A percentile compares a stretch with the other conserved stretches of the same genome.
These are phyloP conservation scores for Tetrapisispora pingtungensis DNA, from an alignment of 805 yeast species.

Conservation along the genomic window DNA sequence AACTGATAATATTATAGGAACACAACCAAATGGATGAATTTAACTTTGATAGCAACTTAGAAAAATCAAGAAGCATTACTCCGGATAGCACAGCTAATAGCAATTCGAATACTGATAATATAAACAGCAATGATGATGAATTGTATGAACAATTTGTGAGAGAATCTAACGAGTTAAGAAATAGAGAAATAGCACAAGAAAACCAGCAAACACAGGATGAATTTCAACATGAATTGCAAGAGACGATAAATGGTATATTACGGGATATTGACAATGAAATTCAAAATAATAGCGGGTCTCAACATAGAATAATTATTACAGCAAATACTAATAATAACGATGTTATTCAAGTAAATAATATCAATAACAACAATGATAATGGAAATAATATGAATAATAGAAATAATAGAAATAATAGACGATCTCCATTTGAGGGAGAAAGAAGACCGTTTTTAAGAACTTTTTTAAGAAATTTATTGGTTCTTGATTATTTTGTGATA, in stretches of 20 bases:
- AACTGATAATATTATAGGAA: too few species aligned
- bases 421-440: slow-evolving; percentile 11
- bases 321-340: background rate
- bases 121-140: slow-evolving; percentile 9
- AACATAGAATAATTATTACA: background rate
- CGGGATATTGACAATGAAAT: slow-evolving; percentile 3
- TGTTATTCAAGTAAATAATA: background rate
- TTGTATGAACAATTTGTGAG: slow-evolving; percentile 12
- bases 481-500: slow-evolving; percentile 23
- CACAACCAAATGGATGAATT: background rate
- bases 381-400: too few species aligned
- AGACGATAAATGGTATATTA: slow-evolving; percentile 11
- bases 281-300: background rate
- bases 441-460: slow-evolving; percentile 18
- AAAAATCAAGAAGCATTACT: background rate
- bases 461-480: slow-evolving; percentile 18
- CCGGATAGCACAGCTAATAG: background rate
- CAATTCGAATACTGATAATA: background rate
- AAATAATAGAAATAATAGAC: background rate
- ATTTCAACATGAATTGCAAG: slow-evolving; percentile 11
- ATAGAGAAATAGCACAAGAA: slow-evolving; percentile 6
- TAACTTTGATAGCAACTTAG: background rate
- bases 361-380: background rate
- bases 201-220: slow-evolving; percentile 10
- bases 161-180: slow-evolving; percentile 6